phyloP scores from a whole-genome alignment of 768 basidiomycete genomes.

The Termitomyces heimii region DNA sequence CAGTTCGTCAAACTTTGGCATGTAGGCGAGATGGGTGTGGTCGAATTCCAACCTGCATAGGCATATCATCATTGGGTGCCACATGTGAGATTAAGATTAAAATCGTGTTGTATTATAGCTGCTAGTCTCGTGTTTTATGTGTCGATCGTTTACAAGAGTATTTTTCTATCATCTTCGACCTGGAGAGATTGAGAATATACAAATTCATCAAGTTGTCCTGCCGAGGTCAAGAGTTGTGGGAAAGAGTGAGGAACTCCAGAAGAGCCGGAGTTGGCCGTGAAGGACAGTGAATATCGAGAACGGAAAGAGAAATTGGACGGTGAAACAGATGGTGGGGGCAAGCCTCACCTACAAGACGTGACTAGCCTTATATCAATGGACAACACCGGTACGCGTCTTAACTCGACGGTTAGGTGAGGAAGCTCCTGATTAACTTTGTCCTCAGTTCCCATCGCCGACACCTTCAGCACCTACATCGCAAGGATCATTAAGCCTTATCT shows the following conservation, averaged over 20 bases:
- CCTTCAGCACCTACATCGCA: slow-evolving; percentile 42
- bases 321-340: slow-evolving; percentile 30
- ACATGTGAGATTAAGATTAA: not conserved
- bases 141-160: not conserved
- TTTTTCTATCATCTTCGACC: not conserved
- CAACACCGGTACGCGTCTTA: slow-evolving; percentile 29
- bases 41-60: not conserved
- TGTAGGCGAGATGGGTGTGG: not conserved
- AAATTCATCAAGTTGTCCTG: not conserved
- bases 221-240: slow-evolving; percentile 20
- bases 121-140: not conserved
- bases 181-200: not conserved
- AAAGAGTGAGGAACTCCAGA: slow-evolving; percentile 31
- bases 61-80: not conserved
- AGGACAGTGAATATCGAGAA: slow-evolving; percentile 11
- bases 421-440: slow-evolving; percentile 1
- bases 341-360: slow-evolving; percentile 57
- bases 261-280: slow-evolving; percentile 17
- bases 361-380: slow-evolving; percentile 48
- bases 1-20: not conserved
- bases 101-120: not conserved
- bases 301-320: slow-evolving; percentile 27
- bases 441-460: slow-evolving; percentile 29
- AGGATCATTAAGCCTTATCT: slow-evolving; percentile 38
- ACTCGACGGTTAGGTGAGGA: not conserved